Evolutionary conservation across 805 yeast species (phyloP).

Genomic region (Cyberlindnera misumaiensis): DNA sequence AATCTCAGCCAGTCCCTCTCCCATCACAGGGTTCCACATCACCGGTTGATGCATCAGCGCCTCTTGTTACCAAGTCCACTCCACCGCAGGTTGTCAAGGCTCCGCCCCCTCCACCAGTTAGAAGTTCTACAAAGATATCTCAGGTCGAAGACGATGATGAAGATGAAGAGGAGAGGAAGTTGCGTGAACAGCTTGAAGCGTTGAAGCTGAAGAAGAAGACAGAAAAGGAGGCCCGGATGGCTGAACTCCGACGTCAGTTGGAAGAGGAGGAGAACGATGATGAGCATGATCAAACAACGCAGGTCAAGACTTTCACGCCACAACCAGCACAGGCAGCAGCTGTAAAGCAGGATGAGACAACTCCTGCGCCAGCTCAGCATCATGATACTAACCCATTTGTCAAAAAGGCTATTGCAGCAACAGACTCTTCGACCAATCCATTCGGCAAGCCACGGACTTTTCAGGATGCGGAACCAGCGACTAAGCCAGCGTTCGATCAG

Average conservation of each 20-base stretch:
- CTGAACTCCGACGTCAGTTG: conserved; percentile 52
- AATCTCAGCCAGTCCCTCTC: conserved; percentile 5
- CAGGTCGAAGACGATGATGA: conserved; percentile 34
- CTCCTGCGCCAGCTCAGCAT: conserved; percentile 4
- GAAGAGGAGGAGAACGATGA: conserved; percentile 40
- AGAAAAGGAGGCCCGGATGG: conserved; percentile 55
- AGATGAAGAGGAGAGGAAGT: conserved; percentile 41
- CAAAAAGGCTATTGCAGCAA: conserved; percentile 8
- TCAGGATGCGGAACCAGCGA: conserved; percentile 17
- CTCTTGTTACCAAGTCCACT: not conserved
- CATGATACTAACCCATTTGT: conserved; percentile 24
- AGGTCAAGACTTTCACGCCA: conserved; percentile 18
- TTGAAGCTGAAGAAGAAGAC: conserved; percentile 45
- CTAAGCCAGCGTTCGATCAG: conserved; percentile 37
- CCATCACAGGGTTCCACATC: conserved; percentile 1
- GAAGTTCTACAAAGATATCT: conserved; percentile 2
- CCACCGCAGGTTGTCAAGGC: conserved; percentile 6
- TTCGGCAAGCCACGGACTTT: conserved; percentile 45
- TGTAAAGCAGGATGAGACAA: conserved; percentile 9
- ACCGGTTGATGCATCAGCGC: not conserved
- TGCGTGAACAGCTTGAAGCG: conserved; percentile 33
- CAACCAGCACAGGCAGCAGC: conserved; percentile 10
- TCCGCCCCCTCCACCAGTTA: conserved; percentile 8
- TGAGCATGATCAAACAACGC: conserved; percentile 24
- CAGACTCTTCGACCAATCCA: conserved; percentile 37